Evolutionary conservation across 768 basidiomycete species (phyloP).

Genomic region (Chlorophyllum brunneum): DNA sequence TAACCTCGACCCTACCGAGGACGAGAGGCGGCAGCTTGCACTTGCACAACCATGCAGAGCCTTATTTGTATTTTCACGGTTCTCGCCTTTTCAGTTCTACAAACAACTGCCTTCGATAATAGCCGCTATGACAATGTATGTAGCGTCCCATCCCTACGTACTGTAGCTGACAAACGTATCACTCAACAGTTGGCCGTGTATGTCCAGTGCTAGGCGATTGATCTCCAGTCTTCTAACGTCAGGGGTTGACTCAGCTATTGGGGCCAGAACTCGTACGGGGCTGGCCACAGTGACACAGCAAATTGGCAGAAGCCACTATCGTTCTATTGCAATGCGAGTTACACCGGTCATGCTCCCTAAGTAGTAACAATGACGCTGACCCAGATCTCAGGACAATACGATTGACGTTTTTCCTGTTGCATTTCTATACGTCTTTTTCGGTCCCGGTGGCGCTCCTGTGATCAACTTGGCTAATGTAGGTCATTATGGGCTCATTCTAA

Average conservation of each 20-base stretch:
- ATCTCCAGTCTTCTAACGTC: neutral
- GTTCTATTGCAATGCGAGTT: constrained; percentile 57
- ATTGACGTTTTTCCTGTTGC: constrained; percentile 69
- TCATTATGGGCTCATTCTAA: neutral
- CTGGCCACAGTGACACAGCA: constrained; percentile 43
- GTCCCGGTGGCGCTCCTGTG: constrained; percentile 55
- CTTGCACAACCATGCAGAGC: neutral
- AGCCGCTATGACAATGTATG: constrained; percentile 61
- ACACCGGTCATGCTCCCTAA: neutral
- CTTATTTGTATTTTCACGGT: neutral
- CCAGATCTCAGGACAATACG: constrained; percentile 49
- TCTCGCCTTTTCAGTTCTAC: constrained; percentile 1
- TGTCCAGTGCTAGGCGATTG: constrained; percentile 14
- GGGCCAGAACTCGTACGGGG: constrained; percentile 77
- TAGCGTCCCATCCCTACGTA: constrained; percentile 11
- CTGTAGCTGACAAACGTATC: neutral
- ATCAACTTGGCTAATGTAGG: constrained; percentile 68
- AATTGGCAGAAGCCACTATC: constrained; percentile 60
- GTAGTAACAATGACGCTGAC: neutral
- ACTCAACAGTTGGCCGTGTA: constrained; percentile 52
- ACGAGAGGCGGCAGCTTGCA: neutral
- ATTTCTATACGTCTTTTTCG: constrained; percentile 66
- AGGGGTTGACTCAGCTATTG: constrained; percentile 45
- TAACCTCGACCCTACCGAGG: neutral
- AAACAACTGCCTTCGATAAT: constrained; percentile 45